Conservation (phyloP, 2,329 filamentous ascomycete species). For the Calonectria hongkongensis region DNA sequence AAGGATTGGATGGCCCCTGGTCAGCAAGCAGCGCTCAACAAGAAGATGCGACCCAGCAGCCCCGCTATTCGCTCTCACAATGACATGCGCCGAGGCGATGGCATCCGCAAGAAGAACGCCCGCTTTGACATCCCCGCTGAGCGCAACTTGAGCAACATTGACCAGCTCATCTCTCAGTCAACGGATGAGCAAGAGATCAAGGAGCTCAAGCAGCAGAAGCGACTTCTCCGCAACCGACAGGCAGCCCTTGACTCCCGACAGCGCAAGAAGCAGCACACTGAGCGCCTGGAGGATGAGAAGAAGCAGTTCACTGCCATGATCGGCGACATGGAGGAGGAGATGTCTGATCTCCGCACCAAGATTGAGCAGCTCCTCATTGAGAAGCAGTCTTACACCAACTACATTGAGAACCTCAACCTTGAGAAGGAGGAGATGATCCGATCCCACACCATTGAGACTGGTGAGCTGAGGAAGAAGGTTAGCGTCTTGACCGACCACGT, state of each 20-base stretch:
- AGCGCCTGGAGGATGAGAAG: slow-evolving; percentile 97
- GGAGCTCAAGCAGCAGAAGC: slow-evolving; percentile 98
- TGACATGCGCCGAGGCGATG: slow-evolving; percentile 85
- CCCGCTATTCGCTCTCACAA: slow-evolving; percentile 84
- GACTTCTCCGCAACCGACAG: slow-evolving; percentile 94
- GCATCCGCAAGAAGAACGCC: slow-evolving; percentile 99
- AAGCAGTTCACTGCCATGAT: slow-evolving; percentile 89
- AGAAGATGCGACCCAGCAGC: slow-evolving; percentile 80
- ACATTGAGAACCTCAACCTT: slow-evolving; percentile 84
- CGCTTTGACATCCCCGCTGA: slow-evolving; percentile 97
- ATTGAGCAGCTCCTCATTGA: slow-evolving; percentile 83
- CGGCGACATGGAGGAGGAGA: slow-evolving; percentile 84
- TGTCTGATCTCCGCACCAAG: slow-evolving; percentile 80
- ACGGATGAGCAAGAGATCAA: slow-evolving; percentile 95
- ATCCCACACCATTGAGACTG: slow-evolving; percentile 90
- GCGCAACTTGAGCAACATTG: slow-evolving; percentile 95
- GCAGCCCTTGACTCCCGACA: slow-evolving; percentile 97
- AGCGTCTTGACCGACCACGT: slow-evolving; percentile 85
- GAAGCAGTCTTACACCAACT: slow-evolving; percentile 83
- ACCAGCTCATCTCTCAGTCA: slow-evolving; percentile 90
- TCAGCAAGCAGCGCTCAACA: slow-evolving; percentile 69
- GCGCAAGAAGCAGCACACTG: slow-evolving; percentile 98
- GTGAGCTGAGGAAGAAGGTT: slow-evolving; percentile 94
- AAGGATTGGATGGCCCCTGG: slow-evolving; percentile 73
- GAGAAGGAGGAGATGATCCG: slow-evolving; percentile 96